Base-by-base conservation (phyloP, 2,329 filamentous ascomycete genomes). In the Colletotrichum tropicale region DNA sequence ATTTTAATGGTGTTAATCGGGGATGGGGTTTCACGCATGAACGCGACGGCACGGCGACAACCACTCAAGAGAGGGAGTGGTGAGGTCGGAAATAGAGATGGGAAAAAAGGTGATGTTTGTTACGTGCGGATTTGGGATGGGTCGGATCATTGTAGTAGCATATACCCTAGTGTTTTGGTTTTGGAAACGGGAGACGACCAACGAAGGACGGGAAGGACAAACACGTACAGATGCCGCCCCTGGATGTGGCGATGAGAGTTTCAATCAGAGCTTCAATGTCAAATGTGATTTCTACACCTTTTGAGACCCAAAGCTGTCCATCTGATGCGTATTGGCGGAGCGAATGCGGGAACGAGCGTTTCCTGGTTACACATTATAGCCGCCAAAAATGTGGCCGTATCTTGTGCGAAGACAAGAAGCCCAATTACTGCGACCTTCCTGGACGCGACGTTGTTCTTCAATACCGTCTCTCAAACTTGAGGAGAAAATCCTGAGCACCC, bases 151-250 rank as follows among this genome's bases (percentile, higher is more conserved):
- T 28, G 26, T 58, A 62, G 55, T 64, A 73, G 56, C 66, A 73
- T 68, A 75, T 75, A 75, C 73, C 73, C 73, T 64, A 73, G 73
- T 73, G 73, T 64, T 75, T 75, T 72, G 55, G 55, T 62, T 60
- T 60, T 24, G 66, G 66, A n/a, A 43, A 58, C 13, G 32, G 52
- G 69, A 26, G 52, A 26, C 32, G 21, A 26, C 28, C 48, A 24
- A 66, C 43, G 66, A 36, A 38, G 38, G 18, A 43, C n/a, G 24
- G 61, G 38, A 18, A 55, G 38, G 18, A 55, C 24, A 24, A 48
- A 48, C 8, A 52, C n/a, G 43, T 36, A 56, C 48, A 58, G 65
- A 67, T 21, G 43, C 43, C 65, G 65, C 30, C 48, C 48, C 65
- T 58, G 30, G 65, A 38, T 32, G 65, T 30, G 48, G 34, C 30